Base-by-base conservation (phyloP, 257 asterid species). In the Salvia hispanica region DNA sequence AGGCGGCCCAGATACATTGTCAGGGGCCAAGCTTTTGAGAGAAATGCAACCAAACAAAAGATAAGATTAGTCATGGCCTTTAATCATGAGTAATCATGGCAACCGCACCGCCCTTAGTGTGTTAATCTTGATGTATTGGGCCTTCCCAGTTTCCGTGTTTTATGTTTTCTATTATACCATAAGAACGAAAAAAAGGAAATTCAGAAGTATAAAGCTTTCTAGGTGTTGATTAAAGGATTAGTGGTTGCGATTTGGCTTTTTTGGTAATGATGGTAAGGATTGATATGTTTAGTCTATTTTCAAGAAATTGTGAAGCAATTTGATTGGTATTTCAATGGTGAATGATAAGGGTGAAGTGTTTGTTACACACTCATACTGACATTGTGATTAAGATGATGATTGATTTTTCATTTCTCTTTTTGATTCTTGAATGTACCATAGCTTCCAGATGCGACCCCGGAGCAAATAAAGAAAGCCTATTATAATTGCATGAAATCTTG, bases 401-500 rank as follows among this genome's bases (percentile, higher is more conserved):
- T 8, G 3, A 16, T 46, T 47, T 66, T 25, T 45, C 47, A 21
- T 66, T 60, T 53, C 54, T 33, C n/a, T 13, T 25, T 77, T 50
- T 15, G 54, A 64, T 73, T 60, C 39, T 45, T 1, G 28, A 40
- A 66, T 66, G 44, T 60, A 36, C 31, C 1, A 9, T 45, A 94
- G 99, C 92, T 87, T 76, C 92, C 99, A 0, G 96, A 94, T 70
- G 95, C 99, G 52, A 81, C 99, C n/a, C 91, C 90, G 7, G 86
- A 80, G 76, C 91, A 94, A 79, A 83, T 94, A 66, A 94, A 94
- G 83, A 91, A 87, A 69, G 99, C 99, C n/a, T 94, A 94, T 51
- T 87, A 94, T 58, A 86, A 81, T 82, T 94, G 99, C 86, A 94
- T 94, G 99, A 91, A 94, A 88, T 34, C 95, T 63, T 94, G 99